phyloP scores from a whole-genome alignment of 2,329 filamentous ascomycete genomes.

The Penicillium sp. region DNA sequence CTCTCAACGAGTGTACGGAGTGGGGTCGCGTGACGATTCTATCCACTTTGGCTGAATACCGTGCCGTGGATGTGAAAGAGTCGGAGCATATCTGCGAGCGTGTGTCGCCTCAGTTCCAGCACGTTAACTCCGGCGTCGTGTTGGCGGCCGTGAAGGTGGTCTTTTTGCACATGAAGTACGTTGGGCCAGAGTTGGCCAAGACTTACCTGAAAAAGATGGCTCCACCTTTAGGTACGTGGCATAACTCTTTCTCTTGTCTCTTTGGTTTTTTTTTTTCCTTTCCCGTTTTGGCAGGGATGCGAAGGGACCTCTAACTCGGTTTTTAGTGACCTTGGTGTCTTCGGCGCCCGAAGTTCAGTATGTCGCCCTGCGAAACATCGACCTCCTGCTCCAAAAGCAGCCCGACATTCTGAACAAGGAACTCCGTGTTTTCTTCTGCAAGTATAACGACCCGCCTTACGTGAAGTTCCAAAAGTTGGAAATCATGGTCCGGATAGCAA shows the following conservation, averaged over 20 bases:
- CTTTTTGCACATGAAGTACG: slow-evolving; percentile 87
- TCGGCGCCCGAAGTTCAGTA: slow-evolving; percentile 97
- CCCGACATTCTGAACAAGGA: slow-evolving; percentile 96
- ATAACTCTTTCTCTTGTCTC: no score
- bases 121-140: slow-evolving; percentile 95
- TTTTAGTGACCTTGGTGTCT: slow-evolving; percentile 84
- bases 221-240: slow-evolving; percentile 71
- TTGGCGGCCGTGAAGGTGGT: slow-evolving; percentile 96
- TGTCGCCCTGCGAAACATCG: slow-evolving; percentile 91
- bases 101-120: slow-evolving; percentile 93
- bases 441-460: slow-evolving; percentile 97
- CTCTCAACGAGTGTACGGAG: slow-evolving; percentile 95
- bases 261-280: no score
- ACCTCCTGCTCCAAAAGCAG: slow-evolving; percentile 89
- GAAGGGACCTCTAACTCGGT: slow-evolving; percentile 18
- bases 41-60: slow-evolving; percentile 82
- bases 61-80: slow-evolving; percentile 81
- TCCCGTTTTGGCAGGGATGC: background rate
- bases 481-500: slow-evolving; percentile 98
- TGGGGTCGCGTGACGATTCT: slow-evolving; percentile 96
- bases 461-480: slow-evolving; percentile 97
- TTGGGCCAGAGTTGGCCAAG: slow-evolving; percentile 70
- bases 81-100: slow-evolving; percentile 97
- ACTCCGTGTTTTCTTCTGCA: slow-evolving; percentile 98
- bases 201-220: slow-evolving; percentile 99